Percentiles rank a stretch among this genome's conserved stretches.
Evolutionary conservation across 108 stramenopile genomes (phyloP).

Genomic region (Bacterosira constricta): DNA sequence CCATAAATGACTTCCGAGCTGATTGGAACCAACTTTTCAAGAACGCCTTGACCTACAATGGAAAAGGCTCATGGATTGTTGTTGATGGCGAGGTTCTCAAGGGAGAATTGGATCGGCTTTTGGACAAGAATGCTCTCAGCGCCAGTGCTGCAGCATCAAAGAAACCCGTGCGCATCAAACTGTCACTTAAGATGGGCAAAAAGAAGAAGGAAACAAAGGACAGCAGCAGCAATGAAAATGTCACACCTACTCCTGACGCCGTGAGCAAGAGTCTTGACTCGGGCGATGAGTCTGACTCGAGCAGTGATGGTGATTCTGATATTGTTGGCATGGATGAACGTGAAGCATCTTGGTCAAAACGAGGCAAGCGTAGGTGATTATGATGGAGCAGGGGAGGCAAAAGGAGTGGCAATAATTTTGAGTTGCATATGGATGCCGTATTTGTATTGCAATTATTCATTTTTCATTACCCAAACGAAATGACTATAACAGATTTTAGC

Average conservation of each 20-base stretch:
- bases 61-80: slow-evolving; percentile 84
- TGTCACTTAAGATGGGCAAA: slow-evolving; percentile 27
- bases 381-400: neutral
- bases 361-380: slow-evolving; percentile 3
- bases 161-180: slow-evolving; percentile 42
- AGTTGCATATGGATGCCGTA: neutral
- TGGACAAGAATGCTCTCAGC: slow-evolving; percentile 67
- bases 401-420: too few species aligned
- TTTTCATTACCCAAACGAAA: neutral
- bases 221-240: neutral
- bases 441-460: neutral
- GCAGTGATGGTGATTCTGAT: neutral
- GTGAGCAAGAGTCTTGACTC: slow-evolving; percentile 8
- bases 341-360: neutral
- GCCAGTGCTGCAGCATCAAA: slow-evolving; percentile 3
- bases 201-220: slow-evolving; percentile 11
- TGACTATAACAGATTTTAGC: too few species aligned
- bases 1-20: slow-evolving; percentile 62
- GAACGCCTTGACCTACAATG: slow-evolving; percentile 82
- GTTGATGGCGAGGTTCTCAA: slow-evolving; percentile 66
- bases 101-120: slow-evolving; percentile 74
- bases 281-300: neutral
- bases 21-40: slow-evolving; percentile 87
- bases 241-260: neutral
- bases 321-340: slow-evolving; percentile 5